Evolutionary conservation across 176 grass and related monocot species (phyloP).

Genomic region (Puccinellia tenuiflora): DNA sequence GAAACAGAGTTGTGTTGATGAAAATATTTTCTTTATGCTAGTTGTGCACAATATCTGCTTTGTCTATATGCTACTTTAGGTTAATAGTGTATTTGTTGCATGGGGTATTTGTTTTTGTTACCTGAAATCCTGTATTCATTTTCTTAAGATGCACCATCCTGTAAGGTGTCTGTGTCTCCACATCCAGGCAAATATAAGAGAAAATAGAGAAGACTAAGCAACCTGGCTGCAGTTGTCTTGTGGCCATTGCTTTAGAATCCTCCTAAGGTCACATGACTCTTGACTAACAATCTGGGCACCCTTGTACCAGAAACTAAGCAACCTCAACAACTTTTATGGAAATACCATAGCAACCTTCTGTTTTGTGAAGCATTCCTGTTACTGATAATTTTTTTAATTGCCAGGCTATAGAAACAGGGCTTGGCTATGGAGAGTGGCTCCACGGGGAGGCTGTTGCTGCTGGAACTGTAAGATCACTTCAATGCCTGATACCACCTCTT

Average conservation of each 20-base stretch:
- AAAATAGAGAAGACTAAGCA: no score
- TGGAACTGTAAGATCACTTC: conserved; percentile 52
- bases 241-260: neutral
- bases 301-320: neutral
- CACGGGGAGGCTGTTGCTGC: conserved; percentile 88
- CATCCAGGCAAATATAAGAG: neutral
- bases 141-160: neutral
- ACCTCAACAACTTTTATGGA: neutral
- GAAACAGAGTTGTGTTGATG: neutral
- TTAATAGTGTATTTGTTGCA: neutral
- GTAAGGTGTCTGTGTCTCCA: neutral
- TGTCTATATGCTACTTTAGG: neutral
- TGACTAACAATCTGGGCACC: neutral
- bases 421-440: conserved; percentile 84
- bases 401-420: conserved; percentile 84
- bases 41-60: neutral
- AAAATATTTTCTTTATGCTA: neutral
- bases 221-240: neutral
- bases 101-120: neutral
- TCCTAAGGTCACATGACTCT: neutral
- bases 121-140: neutral
- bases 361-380: neutral
- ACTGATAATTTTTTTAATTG: conserved; percentile 9
- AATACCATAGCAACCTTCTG: neutral
- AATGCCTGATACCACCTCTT: neutral